Conservation (phyloP, 148 eudicot species). For the Rhododendron ovatum region DNA sequence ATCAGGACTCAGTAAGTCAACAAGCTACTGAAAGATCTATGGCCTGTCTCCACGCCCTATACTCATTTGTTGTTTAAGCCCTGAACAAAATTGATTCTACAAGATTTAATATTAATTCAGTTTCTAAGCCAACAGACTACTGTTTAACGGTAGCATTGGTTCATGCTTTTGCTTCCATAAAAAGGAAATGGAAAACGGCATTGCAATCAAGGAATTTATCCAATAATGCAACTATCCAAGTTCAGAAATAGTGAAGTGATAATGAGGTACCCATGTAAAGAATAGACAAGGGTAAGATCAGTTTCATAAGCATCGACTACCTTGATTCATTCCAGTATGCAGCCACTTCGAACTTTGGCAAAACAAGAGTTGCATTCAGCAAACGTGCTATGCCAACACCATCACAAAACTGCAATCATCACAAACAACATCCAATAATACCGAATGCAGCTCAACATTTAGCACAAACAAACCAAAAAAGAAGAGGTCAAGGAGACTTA, state of each 20-base stretch:
- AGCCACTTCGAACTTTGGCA: constrained; percentile 97
- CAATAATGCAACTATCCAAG: background rate
- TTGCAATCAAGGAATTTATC: background rate
- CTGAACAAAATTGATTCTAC: background rate
- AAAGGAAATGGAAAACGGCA: background rate
- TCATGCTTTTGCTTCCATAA: background rate
- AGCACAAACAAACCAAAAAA: background rate
- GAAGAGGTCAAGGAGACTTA: background rate
- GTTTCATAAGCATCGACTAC: constrained; percentile 25
- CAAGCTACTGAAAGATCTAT: background rate
- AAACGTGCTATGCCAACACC: constrained; percentile 95
- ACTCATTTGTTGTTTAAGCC: background rate
- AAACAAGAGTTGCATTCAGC: constrained; percentile 90
- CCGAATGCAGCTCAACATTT: background rate
- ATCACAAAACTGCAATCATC: constrained; percentile 73
- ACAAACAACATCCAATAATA: background rate
- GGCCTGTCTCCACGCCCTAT: background rate
- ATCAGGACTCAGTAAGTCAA: background rate
- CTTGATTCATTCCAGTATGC: constrained; percentile 99
- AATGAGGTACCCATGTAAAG: background rate
- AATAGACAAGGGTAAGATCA: background rate
- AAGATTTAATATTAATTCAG: background rate
- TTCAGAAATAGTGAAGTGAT: background rate
- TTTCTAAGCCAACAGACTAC: background rate
- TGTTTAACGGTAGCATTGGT: background rate